Conservation (phyloP, 305 asterid genomes). For the Solanum hybrid region DNA sequence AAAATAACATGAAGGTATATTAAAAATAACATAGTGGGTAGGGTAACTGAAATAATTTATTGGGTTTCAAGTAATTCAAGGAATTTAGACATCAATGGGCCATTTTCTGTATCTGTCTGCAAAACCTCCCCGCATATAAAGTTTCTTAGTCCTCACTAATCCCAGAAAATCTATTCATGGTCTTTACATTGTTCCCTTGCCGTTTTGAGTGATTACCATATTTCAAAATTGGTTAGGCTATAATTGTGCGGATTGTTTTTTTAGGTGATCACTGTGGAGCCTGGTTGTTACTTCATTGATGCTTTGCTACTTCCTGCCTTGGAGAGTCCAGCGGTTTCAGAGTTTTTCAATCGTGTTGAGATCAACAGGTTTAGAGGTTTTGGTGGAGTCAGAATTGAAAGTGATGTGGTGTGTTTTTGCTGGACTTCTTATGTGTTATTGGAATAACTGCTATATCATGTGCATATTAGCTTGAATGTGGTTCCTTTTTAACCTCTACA, state of each 20-base stretch:
- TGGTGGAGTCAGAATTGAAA: slow-evolving; percentile 98
- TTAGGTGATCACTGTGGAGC: slow-evolving; percentile 99
- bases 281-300: slow-evolving; percentile 94
- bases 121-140: neutral
- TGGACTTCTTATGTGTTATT: slow-evolving; percentile 4
- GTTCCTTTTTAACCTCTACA: neutral
- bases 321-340: slow-evolving; percentile 53
- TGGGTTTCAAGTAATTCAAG: neutral
- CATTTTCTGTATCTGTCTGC: neutral
- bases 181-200: neutral
- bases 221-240: neutral
- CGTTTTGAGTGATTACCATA: neutral
- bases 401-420: slow-evolving; percentile 61
- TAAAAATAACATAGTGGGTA: neutral
- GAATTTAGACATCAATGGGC: neutral
- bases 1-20: neutral
- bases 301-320: slow-evolving; percentile 82
- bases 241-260: neutral
- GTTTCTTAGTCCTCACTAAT: neutral
- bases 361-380: slow-evolving; percentile 62
- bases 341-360: slow-evolving; percentile 59
- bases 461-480: neutral
- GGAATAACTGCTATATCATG: neutral
- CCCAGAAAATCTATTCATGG: neutral
- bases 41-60: neutral